Evolutionary conservation across 164 flowering plant species (phyloP), one percentile per base, ranked within the genome.

Genomic region (Vitis vinifera): DNA sequence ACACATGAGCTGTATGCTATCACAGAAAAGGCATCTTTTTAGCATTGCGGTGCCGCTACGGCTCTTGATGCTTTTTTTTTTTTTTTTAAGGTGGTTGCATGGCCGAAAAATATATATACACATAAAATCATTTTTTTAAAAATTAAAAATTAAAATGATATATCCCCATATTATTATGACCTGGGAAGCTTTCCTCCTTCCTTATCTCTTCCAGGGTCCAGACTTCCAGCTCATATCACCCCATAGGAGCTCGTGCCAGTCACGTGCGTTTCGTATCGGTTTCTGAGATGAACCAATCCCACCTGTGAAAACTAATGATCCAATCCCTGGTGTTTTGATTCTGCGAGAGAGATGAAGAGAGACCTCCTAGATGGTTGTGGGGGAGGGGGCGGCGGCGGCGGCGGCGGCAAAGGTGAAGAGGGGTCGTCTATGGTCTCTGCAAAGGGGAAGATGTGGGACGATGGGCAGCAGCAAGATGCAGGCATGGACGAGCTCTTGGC

Each of bases 401-500:
- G 44, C 52, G 72, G 13, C 31, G 67, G 58, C 31, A 65, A 66
- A 55, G 52, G 52, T 1, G 76, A 73, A 10, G 3, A 37, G 44
- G 44, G 31, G 17, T 77, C 77, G 8, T 67, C 75, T 10, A 52
- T 50, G 71, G 50, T 63, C 3, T 9, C 60, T 14, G 79, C 80
- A 56, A 89, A 85, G 71, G 68, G 67, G 1, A 85, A 83, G 82
- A 65, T 80, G 65, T 79, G 83, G 85, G 80, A 73, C 9, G 85
- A 83, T 7, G 74, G 65, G 61, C 67, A 72, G 27, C 78, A 74
- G 62, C 81, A 80, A 29, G 89, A 82, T 37, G 83, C 81, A 10
- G 89, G 88, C 0, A 75, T 86, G 57, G 98, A 94, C 68, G 97
- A 92, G 80, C 78, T 92, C 1, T 75, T 94, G 1, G 97, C 88